These are phyloP conservation scores for Saksenaea vasiformis DNA, from an alignment of 371 early-diverging fungal species.

Conservation along the genomic window DNA sequence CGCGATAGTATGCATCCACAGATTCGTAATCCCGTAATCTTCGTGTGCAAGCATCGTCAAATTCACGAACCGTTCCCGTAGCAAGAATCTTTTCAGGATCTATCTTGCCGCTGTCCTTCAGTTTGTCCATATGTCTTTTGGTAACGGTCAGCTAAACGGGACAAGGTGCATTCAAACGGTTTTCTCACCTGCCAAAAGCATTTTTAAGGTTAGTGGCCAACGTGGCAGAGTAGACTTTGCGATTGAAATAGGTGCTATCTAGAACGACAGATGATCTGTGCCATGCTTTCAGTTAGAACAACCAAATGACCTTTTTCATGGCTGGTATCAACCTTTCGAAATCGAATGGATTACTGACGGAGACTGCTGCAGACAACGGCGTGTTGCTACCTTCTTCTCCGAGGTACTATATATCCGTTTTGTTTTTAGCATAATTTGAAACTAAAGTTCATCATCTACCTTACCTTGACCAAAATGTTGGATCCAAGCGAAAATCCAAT, in stretches of 20 bases:
- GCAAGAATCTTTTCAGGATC: constrained; percentile 56
- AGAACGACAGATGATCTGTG: constrained; percentile 18
- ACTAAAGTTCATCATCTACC: background rate
- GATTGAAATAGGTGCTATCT: constrained; percentile 40
- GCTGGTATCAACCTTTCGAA: constrained; percentile 48
- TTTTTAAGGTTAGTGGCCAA: constrained; percentile 74
- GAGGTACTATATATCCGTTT: constrained; percentile 57
- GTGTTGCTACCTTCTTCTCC: constrained; percentile 84
- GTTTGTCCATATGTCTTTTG: constrained; percentile 56
- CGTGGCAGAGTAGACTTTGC: constrained; percentile 63
- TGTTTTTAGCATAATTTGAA: background rate
- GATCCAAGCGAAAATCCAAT: constrained; percentile 91
- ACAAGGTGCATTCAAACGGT: background rate
- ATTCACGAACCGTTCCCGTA: constrained; percentile 40
- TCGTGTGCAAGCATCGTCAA: constrained; percentile 77
- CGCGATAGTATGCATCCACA: constrained; percentile 84
- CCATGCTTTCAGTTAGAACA: background rate
- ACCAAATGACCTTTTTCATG: background rate
- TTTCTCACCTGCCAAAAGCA: constrained; percentile 52
- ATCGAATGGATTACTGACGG: constrained; percentile 90
- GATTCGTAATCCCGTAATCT: constrained; percentile 71
- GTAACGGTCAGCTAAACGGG: background rate
- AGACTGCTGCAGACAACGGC: constrained; percentile 73
- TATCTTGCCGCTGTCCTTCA: constrained; percentile 53
- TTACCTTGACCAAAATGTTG: constrained; percentile 86